Evolutionary conservation across 2,329 filamentous ascomycete genomes (phyloP), one percentile per base, ranked within the genome.

Genomic region (Nannizziopsis barbatae): DNA sequence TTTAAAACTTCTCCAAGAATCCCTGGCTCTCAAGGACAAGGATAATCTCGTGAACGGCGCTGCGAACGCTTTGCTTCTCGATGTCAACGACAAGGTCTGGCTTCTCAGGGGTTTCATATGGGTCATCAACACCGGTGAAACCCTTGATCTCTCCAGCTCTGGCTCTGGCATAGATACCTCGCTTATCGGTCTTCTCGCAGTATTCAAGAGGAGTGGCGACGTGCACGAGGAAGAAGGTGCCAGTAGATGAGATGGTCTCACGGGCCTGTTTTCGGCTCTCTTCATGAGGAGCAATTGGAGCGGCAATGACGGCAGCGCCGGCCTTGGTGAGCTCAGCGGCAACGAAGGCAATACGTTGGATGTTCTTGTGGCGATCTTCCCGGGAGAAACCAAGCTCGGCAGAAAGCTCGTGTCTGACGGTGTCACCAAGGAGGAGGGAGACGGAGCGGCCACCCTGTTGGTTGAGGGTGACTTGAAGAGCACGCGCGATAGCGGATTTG

Each of bases 51-150:
- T 98, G 92, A 46, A 98, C 92, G 53, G 90, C 90, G 52, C 85
- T 92, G 62, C 92, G 79, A 42, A 96, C 89, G 56, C 80, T 85
- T 69, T 86, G 87, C 77, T 84, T 92, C 71, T 85, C 82, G 49
- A 83, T 67, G 67, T 96, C 84, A 35, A 96, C 90, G 4, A 80
- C 79, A 56, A 98, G 74, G 65, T 96, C 81, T 30, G 89, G 79
- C 71, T 90, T 88, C 57, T 70, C 61, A 8, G 92, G 92, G 17
- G 69, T 64, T 80, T 98, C 92, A 65, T 98, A 98, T 42, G 92
- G 89, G 72, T 96, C 90, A 65, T 96, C 90, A 50, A 98, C 88
- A 61, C 92, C 92, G 6, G 92, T 98, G 77, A 98, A 98, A 55
- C 89, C 89, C 80, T 89, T 92, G 70, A 98, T 93, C 73, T 95